Conservation (phyloP, 2,329 filamentous ascomycete genomes). For the Lomentospora prolificans region DNA sequence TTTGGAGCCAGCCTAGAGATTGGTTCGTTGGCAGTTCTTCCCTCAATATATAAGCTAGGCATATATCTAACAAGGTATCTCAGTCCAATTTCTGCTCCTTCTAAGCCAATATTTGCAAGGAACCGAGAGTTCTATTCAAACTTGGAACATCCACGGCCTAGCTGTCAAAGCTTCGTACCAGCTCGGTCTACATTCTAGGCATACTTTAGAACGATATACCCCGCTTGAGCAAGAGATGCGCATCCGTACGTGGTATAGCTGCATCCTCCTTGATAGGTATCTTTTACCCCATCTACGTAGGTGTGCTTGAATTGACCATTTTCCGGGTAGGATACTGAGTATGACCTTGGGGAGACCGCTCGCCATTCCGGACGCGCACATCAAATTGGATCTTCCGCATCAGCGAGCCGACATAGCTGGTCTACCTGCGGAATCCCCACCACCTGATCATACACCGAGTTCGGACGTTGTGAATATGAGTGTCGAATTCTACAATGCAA, state of each 20-base stretch:
- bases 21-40: conserved; percentile 16
- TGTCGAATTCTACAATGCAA: conserved; percentile 4
- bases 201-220: not conserved
- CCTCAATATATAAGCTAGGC: no score
- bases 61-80: no score
- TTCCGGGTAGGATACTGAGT: not conserved
- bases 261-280: conserved; percentile 6
- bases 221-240: conserved; percentile 2
- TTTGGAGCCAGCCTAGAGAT: conserved; percentile 29
- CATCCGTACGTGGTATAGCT: conserved; percentile 1
- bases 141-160: conserved; percentile 20
- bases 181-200: conserved; percentile 19
- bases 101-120: conserved; percentile 24
- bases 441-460: not conserved
- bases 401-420: not conserved
- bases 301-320: not conserved
- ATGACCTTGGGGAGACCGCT: conserved; percentile 5
- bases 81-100: conserved; percentile 23
- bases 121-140: conserved; percentile 22
- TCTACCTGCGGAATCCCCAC: not conserved
- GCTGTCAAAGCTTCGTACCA: conserved; percentile 23
- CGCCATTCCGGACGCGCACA: conserved; percentile 2
- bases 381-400: not conserved
- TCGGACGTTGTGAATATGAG: not conserved
- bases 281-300: not conserved